A percentile compares a stretch with the other conserved stretches of the same genome.
phyloP scores from a whole-genome alignment of 345 rosid species.

The Reutealis trisperma region DNA sequence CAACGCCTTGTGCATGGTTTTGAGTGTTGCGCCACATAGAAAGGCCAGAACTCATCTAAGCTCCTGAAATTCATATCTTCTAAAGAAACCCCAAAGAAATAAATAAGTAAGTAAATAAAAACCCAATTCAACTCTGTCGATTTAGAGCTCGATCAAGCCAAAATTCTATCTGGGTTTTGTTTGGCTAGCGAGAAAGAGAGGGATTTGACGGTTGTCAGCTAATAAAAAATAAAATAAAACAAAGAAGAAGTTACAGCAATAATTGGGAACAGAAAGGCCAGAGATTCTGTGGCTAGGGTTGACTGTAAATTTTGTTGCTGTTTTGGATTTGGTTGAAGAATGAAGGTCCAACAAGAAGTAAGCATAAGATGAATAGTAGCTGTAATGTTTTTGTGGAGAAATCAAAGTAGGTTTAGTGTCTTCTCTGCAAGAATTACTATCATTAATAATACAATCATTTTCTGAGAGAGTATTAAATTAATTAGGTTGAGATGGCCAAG shows the following conservation, averaged over 20 bases:
- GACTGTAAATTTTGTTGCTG: slow-evolving; percentile 22
- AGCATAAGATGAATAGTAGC: slow-evolving; percentile 18
- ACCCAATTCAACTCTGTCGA: slow-evolving; percentile 10
- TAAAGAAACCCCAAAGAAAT: too few relatives aligned
- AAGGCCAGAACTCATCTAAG: slow-evolving; percentile 92
- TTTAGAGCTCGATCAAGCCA: neutral
- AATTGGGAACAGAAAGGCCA: neutral
- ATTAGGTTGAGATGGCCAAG: too few relatives aligned
- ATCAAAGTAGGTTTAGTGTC: slow-evolving; percentile 19
- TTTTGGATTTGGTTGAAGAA: slow-evolving; percentile 18
- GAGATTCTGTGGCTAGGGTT: slow-evolving; percentile 16
- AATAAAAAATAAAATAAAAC: too few relatives aligned
- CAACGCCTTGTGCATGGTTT: slow-evolving; percentile 79
- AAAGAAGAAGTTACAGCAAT: neutral
- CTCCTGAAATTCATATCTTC: slow-evolving; percentile 81
- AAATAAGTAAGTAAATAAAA: too few relatives aligned
- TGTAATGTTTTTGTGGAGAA: slow-evolving; percentile 15
- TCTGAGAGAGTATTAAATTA: neutral
- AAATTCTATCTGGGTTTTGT: slow-evolving; percentile 28
- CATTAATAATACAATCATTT: neutral
- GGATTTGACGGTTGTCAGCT: neutral
- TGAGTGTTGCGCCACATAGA: slow-evolving; percentile 87
- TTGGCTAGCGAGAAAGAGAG: slow-evolving; percentile 10
- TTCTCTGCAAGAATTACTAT: neutral
- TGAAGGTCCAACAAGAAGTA: slow-evolving; percentile 18